A percentile compares a stretch with the other conserved stretches of the same genome.
These are phyloP conservation scores for Bacterosira constricta DNA, from an alignment of 108 stramenopile species.

Conservation along the genomic window DNA sequence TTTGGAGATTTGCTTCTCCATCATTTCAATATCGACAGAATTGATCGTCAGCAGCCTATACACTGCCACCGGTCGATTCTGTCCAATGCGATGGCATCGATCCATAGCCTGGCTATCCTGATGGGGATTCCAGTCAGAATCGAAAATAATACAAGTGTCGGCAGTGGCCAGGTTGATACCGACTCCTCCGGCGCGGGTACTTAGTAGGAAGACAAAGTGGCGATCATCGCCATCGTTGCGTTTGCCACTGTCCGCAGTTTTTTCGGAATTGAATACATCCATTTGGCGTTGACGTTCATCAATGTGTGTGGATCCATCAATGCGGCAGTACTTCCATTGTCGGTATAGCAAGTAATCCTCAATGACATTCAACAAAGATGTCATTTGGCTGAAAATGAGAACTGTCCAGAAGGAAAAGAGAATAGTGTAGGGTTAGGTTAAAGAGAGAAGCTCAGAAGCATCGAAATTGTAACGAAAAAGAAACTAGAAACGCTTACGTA, in stretches of 20 bases:
- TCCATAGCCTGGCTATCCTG: constrained; percentile 93
- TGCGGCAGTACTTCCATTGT: constrained; percentile 89
- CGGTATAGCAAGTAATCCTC: constrained; percentile 93
- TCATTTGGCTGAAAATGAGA: constrained; percentile 99
- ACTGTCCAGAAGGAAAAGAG: no score
- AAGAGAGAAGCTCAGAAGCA: no score
- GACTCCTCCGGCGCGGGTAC: constrained; percentile 95
- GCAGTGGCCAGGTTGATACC: constrained; percentile 96
- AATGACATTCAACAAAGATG: constrained; percentile 90
- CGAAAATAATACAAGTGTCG: constrained; percentile 99
- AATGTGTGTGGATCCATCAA: constrained; percentile 96
- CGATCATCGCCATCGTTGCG: constrained; percentile 77
- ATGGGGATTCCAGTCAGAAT: constrained; percentile 99
- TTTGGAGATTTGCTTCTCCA: constrained; percentile 95
- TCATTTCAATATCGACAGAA: constrained; percentile 98
- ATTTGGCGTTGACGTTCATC: constrained; percentile 94
- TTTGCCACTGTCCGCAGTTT: constrained; percentile 67
- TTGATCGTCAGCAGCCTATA: constrained; percentile 94
- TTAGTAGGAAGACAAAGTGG: constrained; percentile 92
- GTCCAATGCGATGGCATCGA: constrained; percentile 94
- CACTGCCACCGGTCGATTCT: constrained; percentile 91
- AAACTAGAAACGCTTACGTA: no score
- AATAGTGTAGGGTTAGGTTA: no score
- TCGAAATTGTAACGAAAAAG: no score
- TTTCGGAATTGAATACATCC: constrained; percentile 93